Percentiles rank a stretch among this genome's conserved stretches.
phyloP scores from a whole-genome alignment of 129 eudicot species.

The Deinandra increscens region DNA sequence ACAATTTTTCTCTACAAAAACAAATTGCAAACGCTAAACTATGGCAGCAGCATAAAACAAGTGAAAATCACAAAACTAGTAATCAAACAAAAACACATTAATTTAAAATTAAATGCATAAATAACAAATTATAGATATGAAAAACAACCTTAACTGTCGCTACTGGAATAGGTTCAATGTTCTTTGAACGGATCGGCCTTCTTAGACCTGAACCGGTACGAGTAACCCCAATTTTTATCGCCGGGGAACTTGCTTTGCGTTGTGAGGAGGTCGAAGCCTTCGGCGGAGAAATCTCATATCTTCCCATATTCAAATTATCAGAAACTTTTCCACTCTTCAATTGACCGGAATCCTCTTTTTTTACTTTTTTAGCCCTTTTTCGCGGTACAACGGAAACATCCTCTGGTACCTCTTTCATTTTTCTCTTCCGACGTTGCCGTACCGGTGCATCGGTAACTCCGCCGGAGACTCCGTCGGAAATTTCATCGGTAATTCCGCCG shows the following conservation, averaged over 20 bases:
- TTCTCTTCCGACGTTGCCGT: not conserved
- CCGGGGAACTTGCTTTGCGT: slow-evolving; percentile 12
- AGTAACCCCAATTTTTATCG: slow-evolving; percentile 44
- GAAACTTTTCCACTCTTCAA: slow-evolving; percentile 37
- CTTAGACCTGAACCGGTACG: not conserved
- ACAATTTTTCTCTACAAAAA: not conserved
- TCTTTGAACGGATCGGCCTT: slow-evolving; percentile 61
- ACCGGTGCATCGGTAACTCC: not conserved
- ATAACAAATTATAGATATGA: not conserved
- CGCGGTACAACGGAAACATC: not conserved
- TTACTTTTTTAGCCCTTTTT: slow-evolving; percentile 38
- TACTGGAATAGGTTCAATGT: slow-evolving; percentile 53
- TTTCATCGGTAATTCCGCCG: not conserved
- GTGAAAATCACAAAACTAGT: not conserved
- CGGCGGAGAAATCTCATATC: slow-evolving; percentile 47
- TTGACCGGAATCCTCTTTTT: slow-evolving; percentile 53
- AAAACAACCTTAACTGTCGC: slow-evolving; percentile 61
- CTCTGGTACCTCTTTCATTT: not conserved
- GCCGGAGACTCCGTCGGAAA: too few species aligned
- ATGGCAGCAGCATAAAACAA: not conserved
- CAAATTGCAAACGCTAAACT: not conserved
- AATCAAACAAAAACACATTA: not conserved
- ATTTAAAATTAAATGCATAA: not conserved
- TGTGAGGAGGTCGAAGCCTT: not conserved
- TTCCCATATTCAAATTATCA: slow-evolving; percentile 50